Conservation (phyloP, 2,329 filamentous ascomycete genomes). For the Colletotrichum caudatum region DNA sequence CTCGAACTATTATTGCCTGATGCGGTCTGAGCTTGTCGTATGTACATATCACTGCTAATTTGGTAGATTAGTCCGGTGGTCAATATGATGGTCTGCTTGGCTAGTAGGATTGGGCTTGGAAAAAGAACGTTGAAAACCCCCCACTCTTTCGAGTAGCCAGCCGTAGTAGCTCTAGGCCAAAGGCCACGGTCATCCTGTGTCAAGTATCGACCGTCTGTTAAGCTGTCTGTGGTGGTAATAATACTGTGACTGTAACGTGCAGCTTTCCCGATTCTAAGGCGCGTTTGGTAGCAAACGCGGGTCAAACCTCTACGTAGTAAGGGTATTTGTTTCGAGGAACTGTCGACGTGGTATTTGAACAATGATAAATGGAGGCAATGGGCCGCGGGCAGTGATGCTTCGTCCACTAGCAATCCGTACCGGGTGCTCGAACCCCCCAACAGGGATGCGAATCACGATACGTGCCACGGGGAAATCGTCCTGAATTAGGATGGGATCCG, state of each 20-base stretch:
- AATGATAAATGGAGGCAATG: neutral
- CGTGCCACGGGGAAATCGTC: neutral
- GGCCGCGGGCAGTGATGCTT: neutral
- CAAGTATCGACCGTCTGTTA: neutral
- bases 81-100: neutral
- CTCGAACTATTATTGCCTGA: neutral
- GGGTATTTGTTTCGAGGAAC: neutral
- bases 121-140: slow-evolving; percentile 2
- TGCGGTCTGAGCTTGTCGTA: neutral
- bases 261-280: neutral
- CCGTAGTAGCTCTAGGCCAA: neutral
- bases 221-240: neutral
- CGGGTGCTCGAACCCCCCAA: neutral
- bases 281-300: neutral
- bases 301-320: neutral
- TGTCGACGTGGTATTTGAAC: neutral
- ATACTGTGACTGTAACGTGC: no score
- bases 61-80: neutral
- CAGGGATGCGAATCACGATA: neutral
- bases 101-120: neutral
- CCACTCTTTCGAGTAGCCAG: neutral
- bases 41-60: slow-evolving; percentile 3
- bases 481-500: neutral
- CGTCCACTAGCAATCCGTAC: neutral
- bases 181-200: neutral